Evolutionary conservation across 345 rosid genomes (phyloP).

Genomic region (Hevea brasiliensis): DNA sequence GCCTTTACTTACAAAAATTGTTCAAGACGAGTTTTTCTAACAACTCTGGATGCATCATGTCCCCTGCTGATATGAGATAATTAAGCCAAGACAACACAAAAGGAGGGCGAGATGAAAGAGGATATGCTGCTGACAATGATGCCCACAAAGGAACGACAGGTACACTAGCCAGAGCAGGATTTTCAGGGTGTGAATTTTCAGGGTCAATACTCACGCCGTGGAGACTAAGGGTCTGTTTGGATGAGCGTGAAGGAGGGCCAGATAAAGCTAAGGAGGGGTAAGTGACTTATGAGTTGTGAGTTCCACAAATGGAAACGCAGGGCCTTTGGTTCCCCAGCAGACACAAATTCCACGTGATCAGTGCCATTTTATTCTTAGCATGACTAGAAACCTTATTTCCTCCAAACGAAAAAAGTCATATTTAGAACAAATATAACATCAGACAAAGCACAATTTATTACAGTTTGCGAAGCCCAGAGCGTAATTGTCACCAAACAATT

Average conservation of each 20-base stretch:
- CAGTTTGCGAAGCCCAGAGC: no score
- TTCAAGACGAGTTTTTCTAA: conserved; percentile 85
- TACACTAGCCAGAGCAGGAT: conserved; percentile 94
- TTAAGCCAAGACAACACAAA: conserved; percentile 86
- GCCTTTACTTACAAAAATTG: conserved; percentile 75
- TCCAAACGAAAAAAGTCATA: no score
- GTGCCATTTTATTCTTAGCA: not conserved
- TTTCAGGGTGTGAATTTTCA: no score
- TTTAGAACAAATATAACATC: no score
- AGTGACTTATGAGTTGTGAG: no score
- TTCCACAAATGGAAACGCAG: no score
- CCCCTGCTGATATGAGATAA: conserved; percentile 75
- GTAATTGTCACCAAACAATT: no score
- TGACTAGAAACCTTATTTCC: not conserved
- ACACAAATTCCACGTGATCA: not conserved
- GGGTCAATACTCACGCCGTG: no score
- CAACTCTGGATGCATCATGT: conserved; percentile 97
- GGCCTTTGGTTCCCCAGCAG: not conserved
- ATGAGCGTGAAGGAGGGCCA: no score
- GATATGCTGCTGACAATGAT: conserved; percentile 76
- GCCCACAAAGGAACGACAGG: conserved; percentile 95
- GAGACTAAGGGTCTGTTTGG: no score
- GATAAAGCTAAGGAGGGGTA: no score
- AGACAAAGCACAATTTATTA: no score
- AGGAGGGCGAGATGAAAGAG: conserved; percentile 81